These are phyloP conservation scores for Davidsoniella neocaledoniae DNA, from an alignment of 2,329 filamentous ascomycete genomes.

Conservation along the genomic window DNA sequence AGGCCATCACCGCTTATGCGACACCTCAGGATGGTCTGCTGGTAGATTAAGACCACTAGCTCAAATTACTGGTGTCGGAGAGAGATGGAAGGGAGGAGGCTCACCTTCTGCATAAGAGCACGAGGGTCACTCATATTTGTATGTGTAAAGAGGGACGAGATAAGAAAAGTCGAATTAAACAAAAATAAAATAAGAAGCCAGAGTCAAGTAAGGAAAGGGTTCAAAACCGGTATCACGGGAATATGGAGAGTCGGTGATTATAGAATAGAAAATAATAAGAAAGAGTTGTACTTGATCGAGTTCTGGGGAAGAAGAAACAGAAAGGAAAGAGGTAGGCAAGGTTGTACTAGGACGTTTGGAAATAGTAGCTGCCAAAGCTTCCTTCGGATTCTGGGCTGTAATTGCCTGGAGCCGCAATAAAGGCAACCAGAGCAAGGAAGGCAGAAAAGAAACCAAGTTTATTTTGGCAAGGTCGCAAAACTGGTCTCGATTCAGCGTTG, in stretches of 20 bases:
- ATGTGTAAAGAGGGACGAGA: not conserved
- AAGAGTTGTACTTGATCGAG: not conserved
- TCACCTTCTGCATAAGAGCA: slow-evolving; percentile 61
- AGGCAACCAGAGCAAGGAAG: no score
- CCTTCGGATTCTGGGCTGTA: not conserved
- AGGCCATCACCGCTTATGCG: not conserved
- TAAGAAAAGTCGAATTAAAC: not conserved
- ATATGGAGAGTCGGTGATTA: not conserved
- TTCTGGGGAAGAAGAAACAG: not conserved
- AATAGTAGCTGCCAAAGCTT: not conserved
- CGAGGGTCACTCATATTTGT: slow-evolving; percentile 39
- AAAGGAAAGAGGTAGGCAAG: not conserved
- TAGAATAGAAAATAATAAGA: no score
- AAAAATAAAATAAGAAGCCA: not conserved
- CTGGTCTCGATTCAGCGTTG: not conserved
- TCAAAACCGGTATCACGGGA: not conserved
- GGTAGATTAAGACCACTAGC: not conserved
- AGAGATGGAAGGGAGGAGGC: slow-evolving; percentile 8
- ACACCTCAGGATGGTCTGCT: not conserved
- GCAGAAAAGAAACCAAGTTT: not conserved
- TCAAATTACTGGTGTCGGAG: not conserved
- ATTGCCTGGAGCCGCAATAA: no score
- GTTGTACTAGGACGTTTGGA: no score
- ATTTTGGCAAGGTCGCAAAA: not conserved
- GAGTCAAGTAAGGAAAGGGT: not conserved